phyloP scores from a whole-genome alignment of 225 moss, liverwort and hornwort genomes.

The Thuidium tamariscinum region DNA sequence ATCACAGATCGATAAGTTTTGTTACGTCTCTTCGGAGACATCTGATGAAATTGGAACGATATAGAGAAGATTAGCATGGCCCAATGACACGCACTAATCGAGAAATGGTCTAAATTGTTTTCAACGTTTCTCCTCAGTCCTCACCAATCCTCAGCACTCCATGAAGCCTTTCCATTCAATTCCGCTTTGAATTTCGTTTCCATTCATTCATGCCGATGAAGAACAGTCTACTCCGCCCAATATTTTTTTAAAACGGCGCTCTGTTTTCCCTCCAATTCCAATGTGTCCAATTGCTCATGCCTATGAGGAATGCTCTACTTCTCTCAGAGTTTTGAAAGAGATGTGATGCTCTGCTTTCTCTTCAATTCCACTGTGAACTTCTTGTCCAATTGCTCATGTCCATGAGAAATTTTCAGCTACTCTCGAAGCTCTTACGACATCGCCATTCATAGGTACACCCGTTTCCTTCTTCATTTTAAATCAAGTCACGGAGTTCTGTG shows the following conservation, averaged over 20 bases:
- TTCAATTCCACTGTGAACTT: no score
- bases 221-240: not conserved
- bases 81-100: constrained; percentile 41
- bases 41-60: not conserved
- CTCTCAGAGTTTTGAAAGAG: not conserved
- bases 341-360: no score
- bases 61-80: constrained; percentile 92
- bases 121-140: no score
- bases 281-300: not conserved
- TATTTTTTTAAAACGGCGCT: not conserved
- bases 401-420: no score
- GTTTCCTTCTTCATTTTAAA: not conserved
- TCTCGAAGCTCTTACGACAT: no score
- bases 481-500: not conserved
- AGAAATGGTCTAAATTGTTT: constrained; percentile 73
- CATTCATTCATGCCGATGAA: not conserved
- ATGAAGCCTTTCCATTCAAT: not conserved
- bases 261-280: not conserved
- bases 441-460: not conserved
- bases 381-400: no score
- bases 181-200: not conserved
- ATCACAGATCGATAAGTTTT: fast-evolving
- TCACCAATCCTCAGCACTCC: not conserved
- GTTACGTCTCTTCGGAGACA: not conserved
- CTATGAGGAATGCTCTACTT: not conserved